Conservation (phyloP, 2,329 filamentous ascomycete genomes). For the Orbilia quercus region DNA sequence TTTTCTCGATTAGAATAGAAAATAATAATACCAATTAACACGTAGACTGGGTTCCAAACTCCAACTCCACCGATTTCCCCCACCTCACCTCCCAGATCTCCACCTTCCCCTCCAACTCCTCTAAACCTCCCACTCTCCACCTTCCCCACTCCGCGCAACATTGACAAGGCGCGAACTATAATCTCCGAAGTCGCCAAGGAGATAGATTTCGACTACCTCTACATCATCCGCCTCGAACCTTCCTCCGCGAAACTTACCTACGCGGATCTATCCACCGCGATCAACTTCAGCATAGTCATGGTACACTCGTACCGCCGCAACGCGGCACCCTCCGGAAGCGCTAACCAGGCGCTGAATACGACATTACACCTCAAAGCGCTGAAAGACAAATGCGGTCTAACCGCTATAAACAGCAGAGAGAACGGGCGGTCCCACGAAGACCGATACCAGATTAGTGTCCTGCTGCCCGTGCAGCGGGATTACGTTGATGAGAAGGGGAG, state of each 20-base stretch:
- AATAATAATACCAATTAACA: background rate
- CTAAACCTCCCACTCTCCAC: conserved; percentile 34
- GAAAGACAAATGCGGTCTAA: conserved; percentile 32
- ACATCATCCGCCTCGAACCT: conserved; percentile 50
- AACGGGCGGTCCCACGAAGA: conserved; percentile 14
- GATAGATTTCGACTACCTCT: conserved; percentile 53
- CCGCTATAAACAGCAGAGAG: conserved; percentile 30
- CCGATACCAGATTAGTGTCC: conserved; percentile 40
- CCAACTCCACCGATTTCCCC: conserved; percentile 44
- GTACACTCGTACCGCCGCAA: conserved; percentile 52
- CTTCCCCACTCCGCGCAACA: conserved; percentile 27
- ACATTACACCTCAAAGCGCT: conserved; percentile 46
- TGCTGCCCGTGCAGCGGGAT: conserved; percentile 43
- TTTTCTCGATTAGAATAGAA: too few species aligned
- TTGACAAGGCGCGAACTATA: conserved; percentile 24
- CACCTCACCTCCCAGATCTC: conserved; percentile 2
- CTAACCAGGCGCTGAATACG: conserved; percentile 52
- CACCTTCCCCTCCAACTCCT: conserved; percentile 8
- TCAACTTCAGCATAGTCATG: conserved; percentile 44
- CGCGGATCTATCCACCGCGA: conserved; percentile 20
- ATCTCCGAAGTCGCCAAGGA: conserved; percentile 40
- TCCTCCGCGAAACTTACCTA: conserved; percentile 32
- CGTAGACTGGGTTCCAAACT: conserved; percentile 7
- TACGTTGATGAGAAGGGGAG: conserved; percentile 43
- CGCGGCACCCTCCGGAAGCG: conserved; percentile 27